Base-by-base conservation (phyloP, 2,329 filamentous ascomycete genomes). In the Calonectria pauciramosa region DNA sequence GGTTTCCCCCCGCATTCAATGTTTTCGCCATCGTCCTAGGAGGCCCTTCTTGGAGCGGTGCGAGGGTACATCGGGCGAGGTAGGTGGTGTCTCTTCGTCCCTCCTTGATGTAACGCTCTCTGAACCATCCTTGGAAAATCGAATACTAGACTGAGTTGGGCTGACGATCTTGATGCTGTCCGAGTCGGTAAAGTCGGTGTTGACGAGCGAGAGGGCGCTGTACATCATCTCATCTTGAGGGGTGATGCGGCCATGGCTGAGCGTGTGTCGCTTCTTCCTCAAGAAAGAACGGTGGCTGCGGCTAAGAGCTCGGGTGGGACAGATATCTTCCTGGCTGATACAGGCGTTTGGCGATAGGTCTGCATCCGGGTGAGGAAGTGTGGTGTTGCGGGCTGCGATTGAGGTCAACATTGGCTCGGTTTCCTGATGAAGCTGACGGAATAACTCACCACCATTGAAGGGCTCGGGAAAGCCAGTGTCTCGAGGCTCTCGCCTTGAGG, bases 351-450 rank as follows among this genome's bases (percentile, higher is more conserved):
- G 88, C 18, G 88, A 89, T 9, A 90, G 86, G 77, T 92, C 88
- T 72, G 92, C 92, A 23, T 92, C 91, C 28, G 92, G 92, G 74
- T 93, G 91, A 26, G 90, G 90, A 20, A 91, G 85, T 3, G 91
- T 92, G 18, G 92, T 93, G 78, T 92, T 93, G 75, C 88, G 86
- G 59, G 83, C 89, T 89, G 74, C 3, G 20, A 36, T 23, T 18
- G 30, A 26, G 14, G 65, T 80, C 67, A 79, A 75, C 44, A 68
- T 56, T 47, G 26, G 23, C n/a, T 18, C 36, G 23, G 11, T 30
- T 20, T 18, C 9, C 9, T 70, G 2, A 23, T 28, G 36, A 20
- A 28, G 32, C 30, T 20, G 3, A 9, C 20, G 64, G 16, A 54
- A 30, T n/a, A 30, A 84, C 87, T 80, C 79, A 90, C 89, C 81